Base-by-base conservation (phyloP, 257 asterid species). In the Thymus mandschuricus region DNA sequence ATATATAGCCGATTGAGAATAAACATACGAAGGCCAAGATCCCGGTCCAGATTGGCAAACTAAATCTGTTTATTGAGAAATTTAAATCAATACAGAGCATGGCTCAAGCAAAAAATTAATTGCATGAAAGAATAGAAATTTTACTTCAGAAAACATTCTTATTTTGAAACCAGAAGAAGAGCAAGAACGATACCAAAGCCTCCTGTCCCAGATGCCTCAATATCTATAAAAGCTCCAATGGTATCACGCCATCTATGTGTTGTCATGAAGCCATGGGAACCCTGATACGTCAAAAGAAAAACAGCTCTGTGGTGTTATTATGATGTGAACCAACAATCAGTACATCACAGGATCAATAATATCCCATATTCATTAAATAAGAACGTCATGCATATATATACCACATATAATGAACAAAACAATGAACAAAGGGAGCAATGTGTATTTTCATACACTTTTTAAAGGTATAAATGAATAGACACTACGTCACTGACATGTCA, bases 1-100 rank as follows among this genome's bases (percentile, higher is more conserved):
- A 89, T 92, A 78, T 64, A 87, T 68, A 74, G 96, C 99, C 59
- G 98, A 83, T 76, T 88, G 87, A 62, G 98, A 91, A 89, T 95
- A 95, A 56, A 92, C 78, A 70, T 71, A 69, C 51, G 98, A 83
- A 76, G 99, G 97, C 99, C 97, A 95, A 72, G 98, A 83, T 66
- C 97, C 98, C n/a, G 98, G 98, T 81, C 99, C 99, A 84, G 99
- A 92, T 81, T 92, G 99, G 83, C 98, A 92, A 58, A 95, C 96
- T 72, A 95, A 75, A 85, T 95, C 99, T 94, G 89, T 78, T 60
- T 64, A 79, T 73, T 54, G 45, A 81, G 66, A 71, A 82, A 74
- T 43, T 64, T 60, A 59, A 30, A 75, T 60, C 64, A 81, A 75
- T 45, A 51, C 71, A 63, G 43, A 56, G 56, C 64, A 69, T 64